A percentile compares a stretch with the other conserved stretches of the same genome.
Conservation (phyloP, 805 yeast species). For the Metschnikowia cubensis region DNA sequence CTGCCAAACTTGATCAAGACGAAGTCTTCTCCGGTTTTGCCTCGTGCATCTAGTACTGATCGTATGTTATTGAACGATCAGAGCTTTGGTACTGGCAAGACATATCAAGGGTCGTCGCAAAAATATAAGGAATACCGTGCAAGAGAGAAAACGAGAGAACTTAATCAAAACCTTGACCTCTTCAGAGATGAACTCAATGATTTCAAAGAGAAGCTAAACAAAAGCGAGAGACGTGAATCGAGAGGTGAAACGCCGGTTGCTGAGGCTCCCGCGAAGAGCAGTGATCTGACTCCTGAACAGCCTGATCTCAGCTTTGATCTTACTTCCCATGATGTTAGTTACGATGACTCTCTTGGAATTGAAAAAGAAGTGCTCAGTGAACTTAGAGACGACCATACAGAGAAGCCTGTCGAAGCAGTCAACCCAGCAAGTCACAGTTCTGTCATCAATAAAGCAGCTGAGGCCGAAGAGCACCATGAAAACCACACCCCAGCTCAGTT, state of each 20-base stretch:
- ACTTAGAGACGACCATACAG: conserved; percentile 2
- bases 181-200: conserved; percentile 42
- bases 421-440: background rate
- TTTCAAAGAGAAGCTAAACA: conserved; percentile 39
- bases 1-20: background rate
- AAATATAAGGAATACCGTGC: conserved; percentile 3
- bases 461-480: background rate
- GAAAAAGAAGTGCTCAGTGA: conserved; percentile 28
- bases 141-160: conserved; percentile 30
- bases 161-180: conserved; percentile 40
- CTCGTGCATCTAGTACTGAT: background rate
- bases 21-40: background rate
- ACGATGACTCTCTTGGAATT: conserved; percentile 37
- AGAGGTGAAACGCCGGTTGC: background rate
- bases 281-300: background rate
- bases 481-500: background rate
- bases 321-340: conserved; percentile 36
- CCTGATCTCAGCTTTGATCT: conserved; percentile 38
- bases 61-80: background rate
- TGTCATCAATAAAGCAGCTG: background rate
- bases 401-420: background rate
- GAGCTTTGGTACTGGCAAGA: background rate
- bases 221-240: conserved; percentile 17
- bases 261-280: background rate
- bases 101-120: background rate